These are phyloP conservation scores for Fusarium sp. DNA, from an alignment of 2,329 filamentous ascomycete genomes.

Conservation along the genomic window DNA sequence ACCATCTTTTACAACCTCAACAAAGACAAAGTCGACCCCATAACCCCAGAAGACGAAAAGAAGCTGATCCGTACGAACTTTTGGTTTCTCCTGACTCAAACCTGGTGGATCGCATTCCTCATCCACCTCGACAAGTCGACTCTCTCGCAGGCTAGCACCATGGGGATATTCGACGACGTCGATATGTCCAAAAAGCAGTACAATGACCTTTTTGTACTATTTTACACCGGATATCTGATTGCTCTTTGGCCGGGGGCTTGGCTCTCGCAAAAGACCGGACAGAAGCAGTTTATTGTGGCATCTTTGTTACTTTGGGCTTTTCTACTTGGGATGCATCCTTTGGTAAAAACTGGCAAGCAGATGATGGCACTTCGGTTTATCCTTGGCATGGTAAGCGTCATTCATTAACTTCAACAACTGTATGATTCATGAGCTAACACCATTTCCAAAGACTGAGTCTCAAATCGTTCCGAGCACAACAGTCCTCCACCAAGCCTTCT, in stretches of 20 bases:
- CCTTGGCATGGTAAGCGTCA: not conserved
- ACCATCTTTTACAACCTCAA: not conserved
- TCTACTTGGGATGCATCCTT: not conserved
- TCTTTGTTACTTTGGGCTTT: not conserved
- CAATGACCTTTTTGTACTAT: not conserved
- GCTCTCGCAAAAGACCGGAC: not conserved
- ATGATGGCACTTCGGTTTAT: not conserved
- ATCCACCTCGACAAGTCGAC: constrained; percentile 17
- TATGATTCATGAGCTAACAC: not conserved
- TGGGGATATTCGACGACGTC: constrained; percentile 10
- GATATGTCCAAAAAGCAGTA: not conserved
- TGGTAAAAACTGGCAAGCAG: not conserved
- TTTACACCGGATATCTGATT: not conserved
- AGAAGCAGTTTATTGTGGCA: not conserved
- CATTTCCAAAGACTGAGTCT: not conserved
- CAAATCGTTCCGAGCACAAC: not conserved
- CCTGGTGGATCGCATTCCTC: constrained; percentile 10
- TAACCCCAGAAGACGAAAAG: not conserved
- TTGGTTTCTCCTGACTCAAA: constrained; percentile 8
- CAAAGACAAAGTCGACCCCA: not conserved
- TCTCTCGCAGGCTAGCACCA: constrained; percentile 10
- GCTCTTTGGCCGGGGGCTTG: not conserved
- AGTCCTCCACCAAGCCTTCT: not conserved
- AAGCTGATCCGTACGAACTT: constrained; percentile 2
- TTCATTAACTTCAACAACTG: not conserved